Evolutionary conservation across 2,329 filamentous ascomycete species (phyloP), one percentile per base, ranked within the genome.

Genomic region (Pyrenochaeta sp.): DNA sequence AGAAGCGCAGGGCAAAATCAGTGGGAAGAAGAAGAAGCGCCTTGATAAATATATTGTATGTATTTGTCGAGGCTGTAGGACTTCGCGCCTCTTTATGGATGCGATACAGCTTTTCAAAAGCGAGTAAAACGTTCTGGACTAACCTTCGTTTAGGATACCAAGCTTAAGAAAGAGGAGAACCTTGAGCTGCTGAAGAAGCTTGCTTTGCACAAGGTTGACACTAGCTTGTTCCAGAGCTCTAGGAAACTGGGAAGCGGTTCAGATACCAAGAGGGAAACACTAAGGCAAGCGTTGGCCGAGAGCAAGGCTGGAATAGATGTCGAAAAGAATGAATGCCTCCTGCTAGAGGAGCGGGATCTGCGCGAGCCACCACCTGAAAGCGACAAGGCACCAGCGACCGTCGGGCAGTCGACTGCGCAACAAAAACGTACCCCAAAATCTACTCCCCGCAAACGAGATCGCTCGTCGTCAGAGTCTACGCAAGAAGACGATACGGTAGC

Each of bases 141-240:
- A 56, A 63, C 50, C 13, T 15, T 28, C 34, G 19, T 28, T n/a
- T 68, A 86, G 84, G 93, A 98, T 71, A 95, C 86, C 57, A 99
- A 99, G 83, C 82, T 99, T 45, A 91, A 89, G 77, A 97, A 96
- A 77, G 95, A 99, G 73, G 94, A 98, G 77, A 96, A 92, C 71
- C 84, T 91, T 28, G 90, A 88, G 55, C 82, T 99, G 30, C 84
- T 98, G 68, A 91, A 91, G 73, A 93, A 95, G 74, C 84, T 99
- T 27, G 91, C 91, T 19, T 84, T 87, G 59, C 85, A 87, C 53
- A 93, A 90, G 72, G 86, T 95, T 65, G 93, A 98, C 74, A 96
- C 92, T 1, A 91, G 86, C 61, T 81, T 92, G 22, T 90, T 96
- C 60, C 84, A 88, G 56, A 97, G 92, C 75, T 91, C 90, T 51